A percentile compares a stretch with the other conserved stretches of the same genome.
Conservation (phyloP, 192 early-diverging fungal genomes). For the Powellomyces hirtus region DNA sequence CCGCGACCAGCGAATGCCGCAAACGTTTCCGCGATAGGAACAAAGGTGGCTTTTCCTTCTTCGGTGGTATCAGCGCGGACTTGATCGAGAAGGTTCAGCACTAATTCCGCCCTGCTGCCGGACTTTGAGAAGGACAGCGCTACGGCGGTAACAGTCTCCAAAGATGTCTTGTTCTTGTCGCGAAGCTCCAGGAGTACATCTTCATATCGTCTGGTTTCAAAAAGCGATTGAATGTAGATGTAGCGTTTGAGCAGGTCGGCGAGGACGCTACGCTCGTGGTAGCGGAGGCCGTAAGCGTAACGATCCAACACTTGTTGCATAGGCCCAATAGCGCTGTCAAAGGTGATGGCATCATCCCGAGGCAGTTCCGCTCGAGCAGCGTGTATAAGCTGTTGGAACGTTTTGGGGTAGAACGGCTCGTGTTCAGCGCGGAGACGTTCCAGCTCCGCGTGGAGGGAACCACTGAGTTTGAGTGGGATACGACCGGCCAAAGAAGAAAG, state of each 20-base stretch:
- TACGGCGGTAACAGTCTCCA: conserved; percentile 65
- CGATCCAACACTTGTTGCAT: conserved; percentile 63
- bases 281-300: conserved; percentile 73
- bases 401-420: conserved; percentile 68
- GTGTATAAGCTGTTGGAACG: conserved; percentile 65
- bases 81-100: conserved; percentile 76
- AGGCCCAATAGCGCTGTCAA: conserved; percentile 65
- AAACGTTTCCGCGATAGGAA: conserved; percentile 72
- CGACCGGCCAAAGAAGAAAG: conserved; percentile 82
- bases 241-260: conserved; percentile 79
- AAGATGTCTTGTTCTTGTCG: conserved; percentile 79
- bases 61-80: conserved; percentile 65
- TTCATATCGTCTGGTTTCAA: conserved; percentile 73
- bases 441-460: conserved; percentile 21
- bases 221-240: conserved; percentile 80
- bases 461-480: conserved; percentile 66
- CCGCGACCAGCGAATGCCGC: conserved; percentile 73
- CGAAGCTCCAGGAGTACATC: conserved; percentile 82
- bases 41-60: conserved; percentile 64
- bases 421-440: conserved; percentile 29
- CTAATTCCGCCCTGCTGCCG: conserved; percentile 63
- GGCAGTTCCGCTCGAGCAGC: conserved; percentile 31
- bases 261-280: conserved; percentile 72
- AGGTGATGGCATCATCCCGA: conserved; percentile 63
- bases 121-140: conserved; percentile 84